Evolutionary conservation across 768 basidiomycete genomes (phyloP).

Genomic region (Lactarius hengduanensis): DNA sequence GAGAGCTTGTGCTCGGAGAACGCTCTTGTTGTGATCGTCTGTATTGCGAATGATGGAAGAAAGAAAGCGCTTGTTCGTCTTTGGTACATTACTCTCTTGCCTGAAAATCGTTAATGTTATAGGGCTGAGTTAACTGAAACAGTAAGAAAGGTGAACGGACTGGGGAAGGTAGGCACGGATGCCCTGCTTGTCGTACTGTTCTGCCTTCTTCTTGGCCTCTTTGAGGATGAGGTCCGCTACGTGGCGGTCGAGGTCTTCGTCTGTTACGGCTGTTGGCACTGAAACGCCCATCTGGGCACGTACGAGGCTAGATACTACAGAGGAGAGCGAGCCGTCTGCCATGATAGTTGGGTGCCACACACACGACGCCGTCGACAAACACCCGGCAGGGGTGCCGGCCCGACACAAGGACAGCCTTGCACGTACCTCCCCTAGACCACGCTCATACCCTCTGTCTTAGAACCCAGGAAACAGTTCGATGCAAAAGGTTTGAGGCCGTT

Average conservation of each 20-base stretch:
- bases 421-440: neutral
- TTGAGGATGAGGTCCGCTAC: conserved; percentile 89
- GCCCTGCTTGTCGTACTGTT: conserved; percentile 72
- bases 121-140: neutral
- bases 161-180: conserved; percentile 73
- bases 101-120: conserved; percentile 36
- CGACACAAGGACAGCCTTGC: neutral
- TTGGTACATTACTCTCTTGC: conserved; percentile 69
- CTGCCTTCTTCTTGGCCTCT: conserved; percentile 91
- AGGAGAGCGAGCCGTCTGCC: conserved; percentile 63
- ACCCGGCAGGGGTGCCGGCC: neutral
- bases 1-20: conserved; percentile 68
- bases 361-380: neutral
- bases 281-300: conserved; percentile 75
- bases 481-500: no score
- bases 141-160: conserved; percentile 36
- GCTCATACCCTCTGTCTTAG: no score
- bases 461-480: no score
- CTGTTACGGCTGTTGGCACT: conserved; percentile 54
- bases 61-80: conserved; percentile 79
- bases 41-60: conserved; percentile 88
- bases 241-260: conserved; percentile 87
- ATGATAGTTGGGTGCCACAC: conserved; percentile 30
- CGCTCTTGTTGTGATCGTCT: conserved; percentile 91
- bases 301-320: conserved; percentile 80